These are phyloP conservation scores for Penstemon barbatus DNA, from an alignment of 257 asterid species.

Conservation along the genomic window DNA sequence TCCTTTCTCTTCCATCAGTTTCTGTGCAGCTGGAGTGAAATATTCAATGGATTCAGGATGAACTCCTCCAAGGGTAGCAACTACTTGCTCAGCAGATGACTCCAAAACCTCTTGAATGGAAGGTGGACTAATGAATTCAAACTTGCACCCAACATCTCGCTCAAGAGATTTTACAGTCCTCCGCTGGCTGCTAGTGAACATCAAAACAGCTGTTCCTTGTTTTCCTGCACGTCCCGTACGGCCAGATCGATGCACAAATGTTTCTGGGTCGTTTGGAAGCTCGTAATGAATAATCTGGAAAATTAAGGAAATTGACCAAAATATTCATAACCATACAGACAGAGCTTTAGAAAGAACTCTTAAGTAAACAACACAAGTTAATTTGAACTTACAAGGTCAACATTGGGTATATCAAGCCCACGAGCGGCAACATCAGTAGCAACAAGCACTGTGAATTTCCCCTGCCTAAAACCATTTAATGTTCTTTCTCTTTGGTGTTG, in stretches of 20 bases:
- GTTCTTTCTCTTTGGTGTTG: slow-evolving; percentile 98
- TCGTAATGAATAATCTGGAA: slow-evolving; percentile 87
- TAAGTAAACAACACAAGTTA: neutral
- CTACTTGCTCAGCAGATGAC: slow-evolving; percentile 67
- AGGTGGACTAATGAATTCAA: slow-evolving; percentile 73
- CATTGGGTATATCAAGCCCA: slow-evolving; percentile 93
- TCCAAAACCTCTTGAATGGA: slow-evolving; percentile 75
- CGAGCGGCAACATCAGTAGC: slow-evolving; percentile 98
- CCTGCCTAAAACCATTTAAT: slow-evolving; percentile 86
- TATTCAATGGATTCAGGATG: slow-evolving; percentile 58
- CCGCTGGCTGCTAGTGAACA: slow-evolving; percentile 80
- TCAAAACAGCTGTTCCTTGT: slow-evolving; percentile 62
- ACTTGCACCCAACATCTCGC: slow-evolving; percentile 73
- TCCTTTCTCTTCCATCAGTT: slow-evolving; percentile 49
- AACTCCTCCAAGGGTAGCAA: slow-evolving; percentile 49
- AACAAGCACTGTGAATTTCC: slow-evolving; percentile 86
- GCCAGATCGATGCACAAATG: slow-evolving; percentile 97
- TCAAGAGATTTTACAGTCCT: slow-evolving; percentile 75
- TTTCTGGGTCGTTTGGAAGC: slow-evolving; percentile 93
- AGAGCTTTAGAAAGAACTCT: neutral
- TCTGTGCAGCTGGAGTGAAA: slow-evolving; percentile 58
- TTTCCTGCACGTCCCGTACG: slow-evolving; percentile 98
- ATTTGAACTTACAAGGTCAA: slow-evolving; percentile 74
- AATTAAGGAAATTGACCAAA: slow-evolving; percentile 9
- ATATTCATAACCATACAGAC: neutral